A percentile compares a stretch with the other conserved stretches of the same genome.
Evolutionary conservation across 2,329 filamentous ascomycete genomes (phyloP).

Genomic region (Fonsecaea multimorphosa): DNA sequence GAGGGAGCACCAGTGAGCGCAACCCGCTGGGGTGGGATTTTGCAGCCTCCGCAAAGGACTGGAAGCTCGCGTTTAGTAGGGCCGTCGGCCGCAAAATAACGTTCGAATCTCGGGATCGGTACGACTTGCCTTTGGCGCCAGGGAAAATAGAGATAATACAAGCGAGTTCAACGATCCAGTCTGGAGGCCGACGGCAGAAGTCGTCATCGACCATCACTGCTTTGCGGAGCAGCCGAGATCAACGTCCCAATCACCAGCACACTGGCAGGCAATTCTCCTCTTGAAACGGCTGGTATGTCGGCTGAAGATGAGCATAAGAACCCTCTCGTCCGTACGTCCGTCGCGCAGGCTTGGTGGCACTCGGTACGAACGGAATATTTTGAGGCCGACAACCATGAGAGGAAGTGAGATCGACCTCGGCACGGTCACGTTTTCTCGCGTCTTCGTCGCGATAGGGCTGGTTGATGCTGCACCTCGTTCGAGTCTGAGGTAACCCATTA

Average conservation of each 20-base stretch:
- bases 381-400: not conserved
- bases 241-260: not conserved
- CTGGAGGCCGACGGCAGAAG: not conserved
- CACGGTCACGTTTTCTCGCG: conserved; percentile 23
- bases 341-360: not conserved
- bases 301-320: not conserved
- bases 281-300: not conserved
- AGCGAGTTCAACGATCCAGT: not conserved
- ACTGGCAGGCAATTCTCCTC: not conserved
- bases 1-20: not conserved
- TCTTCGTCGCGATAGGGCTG: not conserved
- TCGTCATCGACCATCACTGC: not conserved
- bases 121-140: not conserved
- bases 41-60: not conserved
- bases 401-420: not conserved
- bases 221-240: conserved; percentile 9
- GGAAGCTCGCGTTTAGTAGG: not conserved
- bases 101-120: conserved; percentile 6
- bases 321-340: not conserved
- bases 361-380: not conserved
- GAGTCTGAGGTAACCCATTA: not conserved
- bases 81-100: not conserved
- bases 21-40: not conserved
- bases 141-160: not conserved
- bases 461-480: not conserved